phyloP scores from a whole-genome alignment of 73 alveolate genomes.

The Uronychia binucleata region DNA sequence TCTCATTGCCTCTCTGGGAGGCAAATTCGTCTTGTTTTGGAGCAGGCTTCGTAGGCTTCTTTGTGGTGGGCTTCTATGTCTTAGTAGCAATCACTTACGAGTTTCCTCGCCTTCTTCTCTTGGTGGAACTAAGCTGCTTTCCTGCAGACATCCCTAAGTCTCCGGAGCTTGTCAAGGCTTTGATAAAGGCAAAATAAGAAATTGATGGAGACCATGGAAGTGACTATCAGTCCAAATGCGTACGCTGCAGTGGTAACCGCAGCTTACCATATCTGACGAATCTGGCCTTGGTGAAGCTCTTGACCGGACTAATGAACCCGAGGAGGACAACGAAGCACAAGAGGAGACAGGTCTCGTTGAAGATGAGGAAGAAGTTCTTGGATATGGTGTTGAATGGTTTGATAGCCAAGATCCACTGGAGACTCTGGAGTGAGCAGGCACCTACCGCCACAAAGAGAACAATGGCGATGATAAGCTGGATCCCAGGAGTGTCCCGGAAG shows the following conservation, averaged over 20 bases:
- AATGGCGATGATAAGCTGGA: neutral
- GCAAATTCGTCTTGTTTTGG: too few species aligned
- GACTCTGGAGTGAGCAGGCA: neutral
- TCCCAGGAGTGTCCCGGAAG: neutral
- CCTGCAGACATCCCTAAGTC: neutral
- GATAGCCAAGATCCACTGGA: neutral
- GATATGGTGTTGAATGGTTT: neutral
- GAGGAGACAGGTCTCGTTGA: neutral
- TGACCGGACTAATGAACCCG: slow-evolving; percentile 1
- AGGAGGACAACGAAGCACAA: neutral
- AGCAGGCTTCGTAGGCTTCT: too few species aligned
- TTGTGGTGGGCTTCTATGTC: too few species aligned
- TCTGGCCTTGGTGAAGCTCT: neutral
- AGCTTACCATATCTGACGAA: neutral
- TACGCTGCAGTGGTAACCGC: neutral
- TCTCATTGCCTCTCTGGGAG: too few species aligned
- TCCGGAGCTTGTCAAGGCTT: neutral
- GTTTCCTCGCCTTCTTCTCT: neutral
- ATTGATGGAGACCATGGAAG: neutral
- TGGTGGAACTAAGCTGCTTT: neutral
- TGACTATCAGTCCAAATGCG: neutral
- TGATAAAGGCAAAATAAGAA: neutral
- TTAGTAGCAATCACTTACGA: too few species aligned
- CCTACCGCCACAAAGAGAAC: neutral
- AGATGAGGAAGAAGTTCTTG: neutral